These are phyloP conservation scores for Pterocarpus santalinus DNA, from an alignment of 306 rosid genomes.

Conservation along the genomic window DNA sequence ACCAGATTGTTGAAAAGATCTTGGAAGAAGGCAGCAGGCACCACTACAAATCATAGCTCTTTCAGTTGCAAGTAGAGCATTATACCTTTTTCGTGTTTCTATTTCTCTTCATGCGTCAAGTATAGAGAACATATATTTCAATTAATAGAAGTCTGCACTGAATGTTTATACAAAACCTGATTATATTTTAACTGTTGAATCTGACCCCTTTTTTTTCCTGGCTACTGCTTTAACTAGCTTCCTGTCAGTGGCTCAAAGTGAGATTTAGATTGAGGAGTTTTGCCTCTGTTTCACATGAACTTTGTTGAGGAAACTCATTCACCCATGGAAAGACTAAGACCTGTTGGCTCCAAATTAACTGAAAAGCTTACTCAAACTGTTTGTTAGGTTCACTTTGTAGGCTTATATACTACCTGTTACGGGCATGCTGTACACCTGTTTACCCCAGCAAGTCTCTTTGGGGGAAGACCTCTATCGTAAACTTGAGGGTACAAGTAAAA, in stretches of 20 bases:
- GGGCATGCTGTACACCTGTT: not conserved
- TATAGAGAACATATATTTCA: not conserved
- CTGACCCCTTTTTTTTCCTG: not conserved
- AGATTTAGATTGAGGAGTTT: not conserved
- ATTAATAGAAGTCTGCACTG: not conserved
- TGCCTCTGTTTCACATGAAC: slow-evolving; percentile 2
- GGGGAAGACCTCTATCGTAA: not conserved
- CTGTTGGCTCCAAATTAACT: not conserved
- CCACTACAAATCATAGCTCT: slow-evolving; percentile 4
- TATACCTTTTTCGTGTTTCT: not conserved
- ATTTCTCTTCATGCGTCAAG: not conserved
- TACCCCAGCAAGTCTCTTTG: not conserved
- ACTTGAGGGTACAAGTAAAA: not conserved
- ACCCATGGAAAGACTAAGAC: not conserved
- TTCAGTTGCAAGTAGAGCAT: not conserved
- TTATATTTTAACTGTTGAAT: not conserved
- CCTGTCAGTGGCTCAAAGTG: not conserved
- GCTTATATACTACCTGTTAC: not conserved
- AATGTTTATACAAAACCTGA: not conserved
- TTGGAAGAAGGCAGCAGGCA: not conserved
- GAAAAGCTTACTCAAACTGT: slow-evolving; percentile 15
- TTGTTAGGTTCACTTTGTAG: slow-evolving; percentile 27
- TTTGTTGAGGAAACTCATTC: not conserved
- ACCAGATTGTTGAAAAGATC: not conserved
- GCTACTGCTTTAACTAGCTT: not conserved